A percentile compares a stretch with the other conserved stretches of the same genome.
Evolutionary conservation across 768 basidiomycete species (phyloP).

Genomic region (Pleurotus salmoneostramineus): DNA sequence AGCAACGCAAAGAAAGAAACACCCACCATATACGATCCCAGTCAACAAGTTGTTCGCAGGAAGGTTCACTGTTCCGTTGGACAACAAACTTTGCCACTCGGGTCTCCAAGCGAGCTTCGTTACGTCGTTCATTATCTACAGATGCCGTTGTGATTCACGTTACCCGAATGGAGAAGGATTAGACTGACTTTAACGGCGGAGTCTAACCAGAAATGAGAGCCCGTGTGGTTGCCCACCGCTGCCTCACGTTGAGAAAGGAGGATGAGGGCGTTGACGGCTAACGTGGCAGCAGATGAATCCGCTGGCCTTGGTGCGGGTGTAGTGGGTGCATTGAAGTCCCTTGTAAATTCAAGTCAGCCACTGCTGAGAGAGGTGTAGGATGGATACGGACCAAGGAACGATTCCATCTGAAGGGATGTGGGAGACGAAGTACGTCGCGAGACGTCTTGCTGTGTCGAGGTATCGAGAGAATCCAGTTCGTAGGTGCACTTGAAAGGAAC

Average conservation of each 20-base stretch:
- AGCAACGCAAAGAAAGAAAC: background rate
- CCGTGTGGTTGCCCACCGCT: slow-evolving; percentile 20
- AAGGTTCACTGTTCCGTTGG: slow-evolving; percentile 63
- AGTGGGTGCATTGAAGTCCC: slow-evolving; percentile 73
- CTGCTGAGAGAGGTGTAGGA: background rate
- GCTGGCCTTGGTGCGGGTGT: slow-evolving; percentile 50
- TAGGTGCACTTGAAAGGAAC: slow-evolving; percentile 46
- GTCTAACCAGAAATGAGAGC: slow-evolving; percentile 35
- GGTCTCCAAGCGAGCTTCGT: slow-evolving; percentile 54
- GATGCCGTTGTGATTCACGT: slow-evolving; percentile 1
- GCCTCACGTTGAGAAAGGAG: slow-evolving; percentile 45
- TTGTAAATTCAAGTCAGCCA: slow-evolving; percentile 15
- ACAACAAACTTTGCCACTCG: slow-evolving; percentile 58
- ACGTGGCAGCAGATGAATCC: slow-evolving; percentile 68
- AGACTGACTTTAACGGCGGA: slow-evolving; percentile 32
- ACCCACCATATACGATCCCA: slow-evolving; percentile 52
- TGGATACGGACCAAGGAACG: slow-evolving; percentile 54
- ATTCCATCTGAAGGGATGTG: slow-evolving; percentile 57
- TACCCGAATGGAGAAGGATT: background rate
- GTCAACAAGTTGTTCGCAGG: slow-evolving; percentile 54
- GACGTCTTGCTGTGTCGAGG: slow-evolving; percentile 52
- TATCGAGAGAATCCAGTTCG: slow-evolving; percentile 47
- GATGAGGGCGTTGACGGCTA: slow-evolving; percentile 57
- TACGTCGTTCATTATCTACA: slow-evolving; percentile 41
- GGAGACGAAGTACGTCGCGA: slow-evolving; percentile 59